These are phyloP conservation scores for Mycena alexandri DNA, from an alignment of 768 basidiomycete genomes.

Conservation along the genomic window DNA sequence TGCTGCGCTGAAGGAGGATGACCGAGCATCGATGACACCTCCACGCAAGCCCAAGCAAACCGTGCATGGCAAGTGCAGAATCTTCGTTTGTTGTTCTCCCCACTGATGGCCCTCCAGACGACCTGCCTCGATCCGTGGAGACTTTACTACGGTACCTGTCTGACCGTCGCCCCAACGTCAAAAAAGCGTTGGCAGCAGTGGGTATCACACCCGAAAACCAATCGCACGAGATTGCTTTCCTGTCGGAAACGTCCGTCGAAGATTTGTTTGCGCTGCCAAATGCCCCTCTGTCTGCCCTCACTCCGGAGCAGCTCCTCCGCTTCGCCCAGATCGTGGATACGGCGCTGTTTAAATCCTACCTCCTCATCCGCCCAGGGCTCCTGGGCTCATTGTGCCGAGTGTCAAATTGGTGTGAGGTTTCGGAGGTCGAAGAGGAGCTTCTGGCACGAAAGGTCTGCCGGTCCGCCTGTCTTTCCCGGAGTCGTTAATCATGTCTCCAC, in stretches of 20 bases:
- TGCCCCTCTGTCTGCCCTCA: conserved; percentile 75
- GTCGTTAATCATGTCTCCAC: conserved; percentile 10
- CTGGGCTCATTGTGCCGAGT: conserved; percentile 90
- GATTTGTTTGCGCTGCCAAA: conserved; percentile 87
- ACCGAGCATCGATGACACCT: conserved; percentile 63
- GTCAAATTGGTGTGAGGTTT: conserved; percentile 97
- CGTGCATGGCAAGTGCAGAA: conserved; percentile 48
- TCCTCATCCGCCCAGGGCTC: conserved; percentile 83
- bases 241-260: conserved; percentile 79
- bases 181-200: conserved; percentile 78
- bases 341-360: conserved; percentile 92
- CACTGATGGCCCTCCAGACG: conserved; percentile 54
- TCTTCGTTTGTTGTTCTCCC: not conserved
- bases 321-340: conserved; percentile 97
- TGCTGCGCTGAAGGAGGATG: conserved; percentile 69
- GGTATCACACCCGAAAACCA: conserved; percentile 75
- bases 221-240: conserved; percentile 73
- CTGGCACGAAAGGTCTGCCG: conserved; percentile 78
- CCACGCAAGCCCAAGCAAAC: conserved; percentile 46
- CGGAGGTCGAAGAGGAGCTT: conserved; percentile 91
- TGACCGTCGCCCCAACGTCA: conserved; percentile 90
- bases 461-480: conserved; percentile 6
- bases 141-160: conserved; percentile 89
- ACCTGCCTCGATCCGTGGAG: conserved; percentile 82
- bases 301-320: conserved; percentile 86